Conservation (phyloP, 257 asterid genomes). For the Nicotiana knightiana region DNA sequence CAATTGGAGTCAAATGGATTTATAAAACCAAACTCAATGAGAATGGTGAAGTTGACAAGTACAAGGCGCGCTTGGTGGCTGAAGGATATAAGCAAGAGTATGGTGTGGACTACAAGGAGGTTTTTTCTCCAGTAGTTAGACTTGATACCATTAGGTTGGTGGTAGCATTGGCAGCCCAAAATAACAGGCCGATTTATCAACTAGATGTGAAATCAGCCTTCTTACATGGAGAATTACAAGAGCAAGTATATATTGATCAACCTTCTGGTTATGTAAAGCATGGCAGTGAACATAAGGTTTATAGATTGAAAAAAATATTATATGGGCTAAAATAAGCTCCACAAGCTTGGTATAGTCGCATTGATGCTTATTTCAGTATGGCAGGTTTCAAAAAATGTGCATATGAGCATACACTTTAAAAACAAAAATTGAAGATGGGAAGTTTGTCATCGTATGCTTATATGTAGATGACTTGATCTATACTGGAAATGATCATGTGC, state of each 20-base stretch:
- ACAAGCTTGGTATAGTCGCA: constrained; percentile 5
- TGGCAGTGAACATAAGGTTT: background rate
- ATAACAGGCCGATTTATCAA: background rate
- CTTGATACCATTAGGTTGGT: background rate
- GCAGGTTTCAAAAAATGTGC: background rate
- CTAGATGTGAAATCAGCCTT: background rate
- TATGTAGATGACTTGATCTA: background rate
- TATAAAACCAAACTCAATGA: background rate
- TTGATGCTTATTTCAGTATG: background rate
- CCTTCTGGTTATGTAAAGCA: no score
- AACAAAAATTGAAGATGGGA: background rate
- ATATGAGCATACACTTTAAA: constrained; percentile 6
- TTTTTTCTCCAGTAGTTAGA: no score
- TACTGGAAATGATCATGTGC: background rate
- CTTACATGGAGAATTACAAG: no score
- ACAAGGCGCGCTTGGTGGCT: no score
- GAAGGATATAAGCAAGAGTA: no score
- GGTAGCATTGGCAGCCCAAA: background rate
- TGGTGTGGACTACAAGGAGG: no score
- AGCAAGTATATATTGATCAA: background rate
- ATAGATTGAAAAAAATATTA: background rate
- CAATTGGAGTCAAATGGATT: background rate
- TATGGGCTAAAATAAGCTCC: background rate
- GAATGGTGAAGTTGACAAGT: background rate
- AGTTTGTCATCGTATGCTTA: constrained; percentile 10